Conservation (phyloP, 305 asterid species). For the Solanum aculeatissimum region DNA sequence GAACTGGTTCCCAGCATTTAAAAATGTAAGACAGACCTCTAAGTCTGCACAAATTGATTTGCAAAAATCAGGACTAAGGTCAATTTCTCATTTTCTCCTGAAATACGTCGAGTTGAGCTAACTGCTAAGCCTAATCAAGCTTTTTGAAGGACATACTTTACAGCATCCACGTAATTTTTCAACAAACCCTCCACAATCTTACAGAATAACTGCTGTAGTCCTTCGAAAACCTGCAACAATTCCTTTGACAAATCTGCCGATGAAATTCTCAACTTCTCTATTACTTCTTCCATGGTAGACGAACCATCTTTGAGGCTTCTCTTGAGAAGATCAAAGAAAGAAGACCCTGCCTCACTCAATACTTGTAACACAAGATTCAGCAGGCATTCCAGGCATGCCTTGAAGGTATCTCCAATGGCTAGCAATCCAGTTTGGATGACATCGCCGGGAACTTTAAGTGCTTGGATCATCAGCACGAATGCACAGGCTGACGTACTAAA, state of each 20-base stretch:
- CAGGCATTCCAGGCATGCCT: conserved; percentile 21
- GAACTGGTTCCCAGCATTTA: neutral
- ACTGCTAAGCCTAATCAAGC: neutral
- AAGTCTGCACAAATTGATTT: neutral
- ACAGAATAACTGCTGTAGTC: conserved; percentile 22
- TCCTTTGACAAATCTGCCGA: conserved; percentile 23
- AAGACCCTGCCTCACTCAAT: conserved; percentile 7
- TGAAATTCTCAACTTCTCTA: conserved; percentile 22
- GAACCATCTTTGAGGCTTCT: conserved; percentile 15
- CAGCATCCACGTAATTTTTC: conserved; percentile 36
- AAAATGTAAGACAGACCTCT: no score
- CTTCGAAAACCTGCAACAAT: conserved; percentile 26
- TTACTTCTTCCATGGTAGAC: conserved; percentile 13
- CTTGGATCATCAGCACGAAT: conserved; percentile 31
- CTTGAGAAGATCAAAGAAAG: conserved; percentile 26
- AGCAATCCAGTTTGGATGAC: conserved; percentile 24
- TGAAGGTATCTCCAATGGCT: conserved; percentile 12
- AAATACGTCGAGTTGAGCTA: neutral
- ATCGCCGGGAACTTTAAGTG: conserved; percentile 27
- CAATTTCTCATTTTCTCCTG: neutral
- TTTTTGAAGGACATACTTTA: conserved; percentile 22
- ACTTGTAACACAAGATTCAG: conserved; percentile 9
- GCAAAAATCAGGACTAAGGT: neutral
- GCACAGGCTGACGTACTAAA: conserved; percentile 25
- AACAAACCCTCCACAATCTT: conserved; percentile 17